Evolutionary conservation across 768 basidiomycete genomes (phyloP).

Genomic region (Lyophyllum shimeji): DNA sequence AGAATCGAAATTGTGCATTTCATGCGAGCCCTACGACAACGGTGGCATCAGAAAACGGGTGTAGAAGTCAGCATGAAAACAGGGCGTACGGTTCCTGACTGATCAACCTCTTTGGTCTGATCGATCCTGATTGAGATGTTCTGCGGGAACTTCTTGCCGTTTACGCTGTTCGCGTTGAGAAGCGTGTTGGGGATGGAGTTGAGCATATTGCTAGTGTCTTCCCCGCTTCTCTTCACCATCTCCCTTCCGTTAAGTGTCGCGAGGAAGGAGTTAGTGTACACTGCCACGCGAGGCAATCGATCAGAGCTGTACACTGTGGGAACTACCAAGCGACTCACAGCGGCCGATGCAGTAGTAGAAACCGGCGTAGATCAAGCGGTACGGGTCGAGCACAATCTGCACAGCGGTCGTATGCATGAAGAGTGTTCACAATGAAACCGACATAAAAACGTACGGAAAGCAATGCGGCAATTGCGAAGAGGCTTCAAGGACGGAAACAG

Average conservation of each 20-base stretch:
- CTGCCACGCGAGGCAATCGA: slow-evolving; percentile 17
- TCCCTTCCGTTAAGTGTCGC: slow-evolving; percentile 51
- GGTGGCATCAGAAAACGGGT: neutral
- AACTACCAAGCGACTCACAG: slow-evolving; percentile 27
- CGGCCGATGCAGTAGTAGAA: slow-evolving; percentile 57
- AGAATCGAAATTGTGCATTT: neutral
- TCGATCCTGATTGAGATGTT: slow-evolving; percentile 37
- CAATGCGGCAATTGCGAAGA: slow-evolving; percentile 49
- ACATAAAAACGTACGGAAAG: slow-evolving; percentile 35
- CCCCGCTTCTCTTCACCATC: slow-evolving; percentile 29
- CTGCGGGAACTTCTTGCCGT: slow-evolving; percentile 14
- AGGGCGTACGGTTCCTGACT: neutral
- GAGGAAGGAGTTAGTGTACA: slow-evolving; percentile 53
- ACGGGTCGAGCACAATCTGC: slow-evolving; percentile 34
- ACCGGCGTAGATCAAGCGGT: slow-evolving; percentile 45
- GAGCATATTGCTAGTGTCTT: slow-evolving; percentile 31
- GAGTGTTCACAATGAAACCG: neutral
- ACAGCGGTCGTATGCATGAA: neutral
- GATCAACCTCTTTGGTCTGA: slow-evolving; percentile 22
- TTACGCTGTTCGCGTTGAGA: slow-evolving; percentile 14
- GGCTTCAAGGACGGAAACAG: slow-evolving; percentile 19
- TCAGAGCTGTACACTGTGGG: neutral
- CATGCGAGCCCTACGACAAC: neutral
- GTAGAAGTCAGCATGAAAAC: neutral
- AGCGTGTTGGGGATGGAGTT: slow-evolving; percentile 29